A percentile compares a stretch with the other conserved stretches of the same genome.
phyloP scores from a whole-genome alignment of 1,284 basidiomycete genomes.

The Cryptococcus sp. region DNA sequence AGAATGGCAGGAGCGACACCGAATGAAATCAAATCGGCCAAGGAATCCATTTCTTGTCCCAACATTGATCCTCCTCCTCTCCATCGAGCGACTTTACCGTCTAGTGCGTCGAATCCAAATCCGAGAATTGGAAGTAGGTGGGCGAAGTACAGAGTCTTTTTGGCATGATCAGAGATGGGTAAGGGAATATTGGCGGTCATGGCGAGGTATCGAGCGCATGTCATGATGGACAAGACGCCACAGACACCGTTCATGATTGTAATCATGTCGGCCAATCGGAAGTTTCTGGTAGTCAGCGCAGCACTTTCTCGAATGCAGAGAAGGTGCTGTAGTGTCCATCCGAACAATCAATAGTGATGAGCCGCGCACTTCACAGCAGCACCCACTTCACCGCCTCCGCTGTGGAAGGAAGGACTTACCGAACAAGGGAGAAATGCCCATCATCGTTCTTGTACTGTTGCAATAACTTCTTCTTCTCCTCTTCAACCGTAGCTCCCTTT shows the following conservation, averaged over 20 bases:
- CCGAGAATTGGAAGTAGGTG: conserved; percentile 85
- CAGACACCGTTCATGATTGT: conserved; percentile 99
- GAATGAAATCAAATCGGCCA: conserved; percentile 96
- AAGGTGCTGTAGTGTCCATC: too few relatives aligned
- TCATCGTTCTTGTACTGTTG: conserved; percentile 82
- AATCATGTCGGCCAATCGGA: conserved; percentile 94
- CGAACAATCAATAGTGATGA: too few relatives aligned
- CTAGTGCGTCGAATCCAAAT: conserved; percentile 96
- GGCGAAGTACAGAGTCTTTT: conserved; percentile 67
- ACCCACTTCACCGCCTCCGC: neutral
- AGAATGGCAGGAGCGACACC: conserved; percentile 92
- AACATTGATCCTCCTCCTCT: conserved; percentile 90
- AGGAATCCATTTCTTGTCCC: conserved; percentile 96
- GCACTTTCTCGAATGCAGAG: neutral
- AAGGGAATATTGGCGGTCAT: conserved; percentile 63
- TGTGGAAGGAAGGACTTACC: conserved; percentile 54
- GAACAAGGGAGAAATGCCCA: conserved; percentile 91
- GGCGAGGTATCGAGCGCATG: conserved; percentile 85
- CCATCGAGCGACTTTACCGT: conserved; percentile 98
- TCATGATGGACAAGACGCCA: conserved; percentile 85
- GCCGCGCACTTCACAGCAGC: too few relatives aligned
- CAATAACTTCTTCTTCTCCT: conserved; percentile 56
- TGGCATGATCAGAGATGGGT: conserved; percentile 35
- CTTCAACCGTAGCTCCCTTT: conserved; percentile 13
- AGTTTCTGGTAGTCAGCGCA: conserved; percentile 63